Conservation (phyloP, 192 early-diverging fungal genomes). For the Coemansia sp. region DNA sequence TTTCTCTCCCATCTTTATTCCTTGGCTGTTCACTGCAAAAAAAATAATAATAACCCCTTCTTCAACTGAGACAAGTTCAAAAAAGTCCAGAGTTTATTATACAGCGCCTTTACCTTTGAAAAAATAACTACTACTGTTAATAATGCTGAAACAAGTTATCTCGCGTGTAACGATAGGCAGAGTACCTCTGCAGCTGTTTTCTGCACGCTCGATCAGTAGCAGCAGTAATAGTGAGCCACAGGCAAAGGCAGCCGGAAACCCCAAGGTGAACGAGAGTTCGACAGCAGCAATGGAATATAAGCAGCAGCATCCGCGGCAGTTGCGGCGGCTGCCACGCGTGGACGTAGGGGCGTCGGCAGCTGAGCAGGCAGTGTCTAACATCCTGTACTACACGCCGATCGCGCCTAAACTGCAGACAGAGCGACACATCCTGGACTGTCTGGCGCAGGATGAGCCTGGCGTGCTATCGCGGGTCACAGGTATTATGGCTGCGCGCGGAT, state of each 20-base stretch:
- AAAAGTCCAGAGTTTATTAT: background rate
- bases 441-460: conserved; percentile 91
- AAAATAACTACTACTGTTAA: background rate
- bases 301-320: conserved; percentile 54
- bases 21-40: background rate
- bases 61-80: background rate
- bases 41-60: conserved; percentile 4
- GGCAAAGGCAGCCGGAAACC: conserved; percentile 4
- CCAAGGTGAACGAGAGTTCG: conserved; percentile 50
- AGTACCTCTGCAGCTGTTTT: background rate
- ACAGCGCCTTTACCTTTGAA: background rate
- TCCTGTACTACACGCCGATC: conserved; percentile 94
- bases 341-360: conserved; percentile 63
- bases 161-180: background rate
- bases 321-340: conserved; percentile 48
- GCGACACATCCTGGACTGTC: conserved; percentile 88
- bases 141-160: background rate
- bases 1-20: background rate
- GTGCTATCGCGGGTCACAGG: conserved; percentile 79
- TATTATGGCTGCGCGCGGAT: conserved; percentile 89
- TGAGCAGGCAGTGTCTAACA: conserved; percentile 95
- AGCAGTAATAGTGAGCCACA: conserved; percentile 15
- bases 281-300: conserved; percentile 54
- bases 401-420: conserved; percentile 60
- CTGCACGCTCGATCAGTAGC: conserved; percentile 20